Percentiles rank a stretch among this genome's conserved stretches.
phyloP scores from a whole-genome alignment of 179 eudicot genomes.

The Sideroxylon spinosum region DNA sequence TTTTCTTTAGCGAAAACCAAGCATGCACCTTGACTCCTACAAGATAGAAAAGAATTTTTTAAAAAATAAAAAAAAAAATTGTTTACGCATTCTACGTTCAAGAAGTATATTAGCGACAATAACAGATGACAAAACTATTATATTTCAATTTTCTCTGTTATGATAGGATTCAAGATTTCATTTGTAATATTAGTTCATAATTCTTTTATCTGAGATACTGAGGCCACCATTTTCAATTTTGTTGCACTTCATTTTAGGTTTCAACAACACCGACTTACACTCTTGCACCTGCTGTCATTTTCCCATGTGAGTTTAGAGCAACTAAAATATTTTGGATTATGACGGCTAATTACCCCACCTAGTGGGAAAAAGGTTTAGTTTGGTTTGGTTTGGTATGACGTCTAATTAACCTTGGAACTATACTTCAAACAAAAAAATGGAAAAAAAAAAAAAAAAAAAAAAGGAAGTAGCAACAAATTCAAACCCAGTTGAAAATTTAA shows the following conservation, averaged over 20 bases:
- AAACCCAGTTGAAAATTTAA: neutral
- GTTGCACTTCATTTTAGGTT: neutral
- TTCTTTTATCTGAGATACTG: no score
- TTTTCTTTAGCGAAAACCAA: no score
- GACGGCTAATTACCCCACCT: neutral
- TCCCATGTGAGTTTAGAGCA: neutral
- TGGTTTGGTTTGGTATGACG: neutral
- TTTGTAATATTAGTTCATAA: neutral
- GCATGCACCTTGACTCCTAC: no score
- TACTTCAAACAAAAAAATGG: no score
- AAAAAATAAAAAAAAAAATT: no score
- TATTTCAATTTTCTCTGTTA: no score
- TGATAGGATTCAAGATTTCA: neutral
- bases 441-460: no score
- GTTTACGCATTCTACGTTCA: no score
- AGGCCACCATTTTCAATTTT: conserved; percentile 4
- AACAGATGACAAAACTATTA: no score
- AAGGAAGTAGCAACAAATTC: neutral
- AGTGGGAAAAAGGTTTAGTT: no score
- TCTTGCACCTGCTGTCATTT: neutral
- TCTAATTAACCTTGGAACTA: neutral
- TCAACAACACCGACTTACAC: neutral
- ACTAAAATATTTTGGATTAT: neutral
- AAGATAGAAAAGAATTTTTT: no score
- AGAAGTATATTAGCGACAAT: no score